Evolutionary conservation across 345 rosid genomes (phyloP), one percentile per base, ranked within the genome.

Genomic region (Hibiscus trionum): DNA sequence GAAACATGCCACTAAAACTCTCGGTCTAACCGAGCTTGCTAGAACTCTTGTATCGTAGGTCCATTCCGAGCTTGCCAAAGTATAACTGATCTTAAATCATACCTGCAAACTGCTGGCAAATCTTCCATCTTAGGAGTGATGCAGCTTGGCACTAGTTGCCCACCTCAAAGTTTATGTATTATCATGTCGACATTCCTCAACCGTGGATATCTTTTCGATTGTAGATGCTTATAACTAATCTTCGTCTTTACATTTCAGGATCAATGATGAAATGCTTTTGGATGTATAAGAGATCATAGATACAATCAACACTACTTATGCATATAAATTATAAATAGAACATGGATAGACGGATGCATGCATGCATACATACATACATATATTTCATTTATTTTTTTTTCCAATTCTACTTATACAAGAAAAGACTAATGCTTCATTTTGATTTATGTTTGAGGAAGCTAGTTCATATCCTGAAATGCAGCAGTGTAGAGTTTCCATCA

Each of bases 1-100:
- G 17, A 84, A 80, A 57, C 78, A 76, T 26, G 84, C 82, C 68
- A 80, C 82, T 0, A 84, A 84, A 27, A 80, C 60, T 49, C 85
- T 72, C 0, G 82, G 82, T 4, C 81, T 81, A 1, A 12, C 64
- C 1, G 16, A 16, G 35, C 74, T 84, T 7, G 88, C 79, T 47
- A 74, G 1, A 1, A 82, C 85, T 69, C 7, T 31, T 31, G 33
- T 31, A 31, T 31, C 33, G 4, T 31, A 31, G 33, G 33, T 31
- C 33, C 33, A 31, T 2, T 2, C 33, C 33, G 4, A 31, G 33
- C 4, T 31, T 31, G 33, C 39, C 39, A 35, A 6, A 35, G 7
- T 35, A 35, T 7, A 35, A 35, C 7, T 50, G 19, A 16, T 50
- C 15, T 16, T 15, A 16, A 50, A 50, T 7, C 56, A 50, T 53